Conservation (phyloP, 2,329 filamentous ascomycete species). For the Fusarium succisae region DNA sequence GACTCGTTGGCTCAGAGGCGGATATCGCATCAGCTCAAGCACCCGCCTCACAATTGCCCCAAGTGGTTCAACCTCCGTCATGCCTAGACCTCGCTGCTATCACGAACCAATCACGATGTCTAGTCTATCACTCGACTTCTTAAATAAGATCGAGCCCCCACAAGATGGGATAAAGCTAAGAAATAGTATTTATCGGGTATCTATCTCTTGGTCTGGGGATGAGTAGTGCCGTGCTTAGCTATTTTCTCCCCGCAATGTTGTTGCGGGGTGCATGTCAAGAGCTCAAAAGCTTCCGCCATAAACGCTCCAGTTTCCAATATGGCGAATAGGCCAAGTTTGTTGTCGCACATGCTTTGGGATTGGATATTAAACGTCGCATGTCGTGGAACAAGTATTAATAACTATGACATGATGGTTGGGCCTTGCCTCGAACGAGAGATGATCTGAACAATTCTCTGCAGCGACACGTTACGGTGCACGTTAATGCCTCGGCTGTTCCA, state of each 20-base stretch:
- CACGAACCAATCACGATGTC: constrained; percentile 3
- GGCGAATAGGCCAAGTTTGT: accelerated
- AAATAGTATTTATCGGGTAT: neutral
- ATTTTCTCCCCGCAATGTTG: neutral
- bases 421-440: neutral
- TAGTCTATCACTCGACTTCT: neutral
- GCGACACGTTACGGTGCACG: neutral
- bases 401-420: neutral
- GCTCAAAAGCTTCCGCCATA: no score
- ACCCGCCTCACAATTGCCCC: neutral
- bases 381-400: neutral
- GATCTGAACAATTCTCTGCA: neutral
- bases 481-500: constrained; percentile 4
- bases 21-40: neutral
- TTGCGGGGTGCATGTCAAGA: neutral
- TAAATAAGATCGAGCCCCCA: neutral
- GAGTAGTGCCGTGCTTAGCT: neutral
- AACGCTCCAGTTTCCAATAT: no score
- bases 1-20: neutral
- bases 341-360: neutral
- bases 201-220: neutral
- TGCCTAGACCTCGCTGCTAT: neutral
- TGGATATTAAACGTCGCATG: neutral
- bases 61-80: neutral
- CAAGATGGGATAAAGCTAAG: neutral